Conservation (phyloP, 345 rosid species). For the Bretschneidera sinensis region DNA sequence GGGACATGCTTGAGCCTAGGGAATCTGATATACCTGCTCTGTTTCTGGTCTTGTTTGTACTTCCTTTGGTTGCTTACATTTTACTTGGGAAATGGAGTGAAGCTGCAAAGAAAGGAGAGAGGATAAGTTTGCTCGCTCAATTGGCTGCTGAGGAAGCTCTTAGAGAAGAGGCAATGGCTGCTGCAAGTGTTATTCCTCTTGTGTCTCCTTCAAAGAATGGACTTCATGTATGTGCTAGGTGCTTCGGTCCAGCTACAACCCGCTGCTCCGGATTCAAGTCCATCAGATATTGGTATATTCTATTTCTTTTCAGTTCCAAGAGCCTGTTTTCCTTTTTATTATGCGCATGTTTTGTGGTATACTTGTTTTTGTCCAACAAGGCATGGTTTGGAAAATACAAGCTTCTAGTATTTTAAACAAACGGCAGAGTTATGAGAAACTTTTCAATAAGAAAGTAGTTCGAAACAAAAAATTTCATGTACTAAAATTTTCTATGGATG, state of each 20-base stretch:
- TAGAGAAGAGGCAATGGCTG: slow-evolving; percentile 47
- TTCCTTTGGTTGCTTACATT: slow-evolving; percentile 68
- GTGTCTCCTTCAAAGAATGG: slow-evolving; percentile 40
- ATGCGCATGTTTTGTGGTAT: neutral
- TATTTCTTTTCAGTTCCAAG: slow-evolving; percentile 9
- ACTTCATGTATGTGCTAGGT: slow-evolving; percentile 60
- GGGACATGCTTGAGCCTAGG: slow-evolving; percentile 95
- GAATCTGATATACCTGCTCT: slow-evolving; percentile 72
- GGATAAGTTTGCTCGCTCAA: slow-evolving; percentile 58
- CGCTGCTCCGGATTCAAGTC: slow-evolving; percentile 89
- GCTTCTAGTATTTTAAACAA: too few species aligned
- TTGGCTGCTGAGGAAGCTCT: slow-evolving; percentile 77
- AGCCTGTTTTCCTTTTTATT: neutral
- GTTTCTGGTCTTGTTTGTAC: slow-evolving; percentile 77
- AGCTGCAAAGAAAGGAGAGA: slow-evolving; percentile 52
- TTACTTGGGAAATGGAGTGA: slow-evolving; percentile 91
- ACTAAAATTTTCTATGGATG: too few species aligned
- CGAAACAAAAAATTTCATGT: too few species aligned
- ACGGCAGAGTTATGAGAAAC: too few species aligned
- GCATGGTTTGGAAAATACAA: too few species aligned
- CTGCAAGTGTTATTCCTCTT: slow-evolving; percentile 33
- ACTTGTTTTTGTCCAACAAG: neutral
- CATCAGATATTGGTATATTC: slow-evolving; percentile 70
- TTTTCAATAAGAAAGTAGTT: too few species aligned
- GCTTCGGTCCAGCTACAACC: slow-evolving; percentile 66